These are phyloP conservation scores for Hypsizygus ulmarius DNA, from an alignment of 1,284 basidiomycete genomes.

Conservation along the genomic window DNA sequence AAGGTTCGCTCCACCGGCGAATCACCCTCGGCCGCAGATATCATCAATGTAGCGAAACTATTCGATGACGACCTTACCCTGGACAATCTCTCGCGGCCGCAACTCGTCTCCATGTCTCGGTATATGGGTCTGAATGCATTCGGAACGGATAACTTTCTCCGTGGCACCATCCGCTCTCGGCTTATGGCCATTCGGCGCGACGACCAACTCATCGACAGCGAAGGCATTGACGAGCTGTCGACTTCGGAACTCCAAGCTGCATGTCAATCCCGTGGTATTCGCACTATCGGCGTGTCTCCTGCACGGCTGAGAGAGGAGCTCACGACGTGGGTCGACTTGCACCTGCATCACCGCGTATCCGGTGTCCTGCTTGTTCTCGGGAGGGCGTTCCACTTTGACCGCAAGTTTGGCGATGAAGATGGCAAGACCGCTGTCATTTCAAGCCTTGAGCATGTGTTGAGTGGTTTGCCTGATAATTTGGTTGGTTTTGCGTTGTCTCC, in stretches of 20 bases:
- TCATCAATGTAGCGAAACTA: slow-evolving; percentile 93
- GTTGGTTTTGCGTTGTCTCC: slow-evolving; percentile 43
- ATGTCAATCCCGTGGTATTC: slow-evolving; percentile 92
- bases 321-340: slow-evolving; percentile 91
- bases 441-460: slow-evolving; percentile 88
- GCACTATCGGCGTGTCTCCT: slow-evolving; percentile 83
- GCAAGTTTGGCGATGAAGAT: slow-evolving; percentile 70
- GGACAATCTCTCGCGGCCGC: slow-evolving; percentile 96
- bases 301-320: slow-evolving; percentile 86
- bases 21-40: slow-evolving; percentile 82
- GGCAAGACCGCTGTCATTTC: slow-evolving; percentile 74
- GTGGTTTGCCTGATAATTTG: slow-evolving; percentile 92
- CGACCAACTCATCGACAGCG: slow-evolving; percentile 88
- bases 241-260: slow-evolving; percentile 89
- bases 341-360: slow-evolving; percentile 85
- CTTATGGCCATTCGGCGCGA: slow-evolving; percentile 86
- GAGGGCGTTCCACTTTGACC: slow-evolving; percentile 93
- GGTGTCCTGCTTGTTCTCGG: slow-evolving; percentile 93
- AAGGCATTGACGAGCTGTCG: slow-evolving; percentile 91
- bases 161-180: slow-evolving; percentile 87
- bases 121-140: slow-evolving; percentile 99
- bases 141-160: slow-evolving; percentile 97
- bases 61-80: slow-evolving; percentile 98
- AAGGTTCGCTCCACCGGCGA: slow-evolving; percentile 97
- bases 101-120: slow-evolving; percentile 94